A percentile compares a stretch with the other conserved stretches of the same genome.
Evolutionary conservation across 2,329 filamentous ascomycete species (phyloP).

Genomic region (Talaromyces sp.): DNA sequence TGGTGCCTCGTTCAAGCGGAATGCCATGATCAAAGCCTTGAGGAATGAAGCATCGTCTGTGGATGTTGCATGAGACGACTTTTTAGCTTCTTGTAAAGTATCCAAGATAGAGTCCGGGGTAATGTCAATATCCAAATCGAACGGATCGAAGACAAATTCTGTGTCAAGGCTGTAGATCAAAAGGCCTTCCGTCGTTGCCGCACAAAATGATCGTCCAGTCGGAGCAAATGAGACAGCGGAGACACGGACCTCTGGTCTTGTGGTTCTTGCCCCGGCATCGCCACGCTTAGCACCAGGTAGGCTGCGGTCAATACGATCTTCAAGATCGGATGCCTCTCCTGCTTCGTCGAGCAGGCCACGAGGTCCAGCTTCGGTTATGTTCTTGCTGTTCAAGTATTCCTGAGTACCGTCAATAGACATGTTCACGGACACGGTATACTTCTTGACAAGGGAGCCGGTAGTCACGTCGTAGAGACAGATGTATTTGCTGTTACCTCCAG

Average conservation of each 20-base stretch:
- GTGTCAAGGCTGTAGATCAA: conserved; percentile 90
- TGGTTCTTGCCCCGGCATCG: conserved; percentile 75
- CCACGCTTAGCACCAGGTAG: conserved; percentile 85
- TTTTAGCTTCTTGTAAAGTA: conserved; percentile 57
- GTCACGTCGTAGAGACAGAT: conserved; percentile 96
- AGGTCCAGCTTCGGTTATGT: conserved; percentile 87
- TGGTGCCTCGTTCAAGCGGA: conserved; percentile 83
- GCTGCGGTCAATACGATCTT: conserved; percentile 73
- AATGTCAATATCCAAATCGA: conserved; percentile 90
- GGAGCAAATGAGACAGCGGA: conserved; percentile 83
- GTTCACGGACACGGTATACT: conserved; percentile 93
- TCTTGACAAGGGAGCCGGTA: conserved; percentile 87
- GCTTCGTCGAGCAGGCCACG: conserved; percentile 79
- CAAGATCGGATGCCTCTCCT: conserved; percentile 83
- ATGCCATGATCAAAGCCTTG: conserved; percentile 93
- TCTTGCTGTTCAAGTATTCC: conserved; percentile 90
- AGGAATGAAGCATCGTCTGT: conserved; percentile 69
- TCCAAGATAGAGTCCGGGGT: conserved; percentile 81
- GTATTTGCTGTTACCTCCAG: conserved; percentile 95
- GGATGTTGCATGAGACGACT: conserved; percentile 51
- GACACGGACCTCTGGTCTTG: conserved; percentile 78
- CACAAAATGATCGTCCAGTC: conserved; percentile 85
- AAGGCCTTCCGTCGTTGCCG: conserved; percentile 88
- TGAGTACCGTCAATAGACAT: conserved; percentile 94
- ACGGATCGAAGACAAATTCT: conserved; percentile 83